Conservation (phyloP, 345 rosid species). For the Noccaea caerulescens region DNA sequence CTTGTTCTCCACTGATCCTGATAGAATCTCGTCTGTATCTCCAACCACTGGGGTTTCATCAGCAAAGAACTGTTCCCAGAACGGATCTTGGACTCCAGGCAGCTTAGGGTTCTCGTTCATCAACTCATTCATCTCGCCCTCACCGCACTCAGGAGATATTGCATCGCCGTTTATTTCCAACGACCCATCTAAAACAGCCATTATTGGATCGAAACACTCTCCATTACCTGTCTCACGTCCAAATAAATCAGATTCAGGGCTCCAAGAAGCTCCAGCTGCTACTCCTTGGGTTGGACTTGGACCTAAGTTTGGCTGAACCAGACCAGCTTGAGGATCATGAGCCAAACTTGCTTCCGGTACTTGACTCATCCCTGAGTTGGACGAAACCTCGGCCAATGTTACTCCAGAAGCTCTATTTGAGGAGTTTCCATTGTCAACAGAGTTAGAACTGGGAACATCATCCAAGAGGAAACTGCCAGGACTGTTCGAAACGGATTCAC, state of each 20-base stretch:
- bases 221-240: slow-evolving; percentile 48
- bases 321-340: slow-evolving; percentile 28
- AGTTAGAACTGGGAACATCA: slow-evolving; percentile 49
- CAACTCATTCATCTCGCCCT: slow-evolving; percentile 50
- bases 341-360: slow-evolving; percentile 10
- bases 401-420: slow-evolving; percentile 48
- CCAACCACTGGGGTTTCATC: slow-evolving; percentile 52
- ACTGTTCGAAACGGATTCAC: slow-evolving; percentile 52
- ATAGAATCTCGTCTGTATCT: slow-evolving; percentile 57
- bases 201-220: slow-evolving; percentile 52
- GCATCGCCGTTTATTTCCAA: slow-evolving; percentile 45
- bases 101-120: slow-evolving; percentile 58
- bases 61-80: slow-evolving; percentile 73
- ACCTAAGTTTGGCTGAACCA: slow-evolving; percentile 43
- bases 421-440: slow-evolving; percentile 45
- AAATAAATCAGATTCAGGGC: slow-evolving; percentile 52
- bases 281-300: slow-evolving; percentile 46
- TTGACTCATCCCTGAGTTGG: slow-evolving; percentile 44
- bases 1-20: slow-evolving; percentile 51
- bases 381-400: slow-evolving; percentile 54
- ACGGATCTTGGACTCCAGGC: slow-evolving; percentile 58
- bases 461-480: slow-evolving; percentile 52
- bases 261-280: slow-evolving; percentile 45
- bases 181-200: slow-evolving; percentile 48
- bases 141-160: slow-evolving; percentile 49